Conservation (phyloP, 441 rosid species). For the Syzygium syzygioides region DNA sequence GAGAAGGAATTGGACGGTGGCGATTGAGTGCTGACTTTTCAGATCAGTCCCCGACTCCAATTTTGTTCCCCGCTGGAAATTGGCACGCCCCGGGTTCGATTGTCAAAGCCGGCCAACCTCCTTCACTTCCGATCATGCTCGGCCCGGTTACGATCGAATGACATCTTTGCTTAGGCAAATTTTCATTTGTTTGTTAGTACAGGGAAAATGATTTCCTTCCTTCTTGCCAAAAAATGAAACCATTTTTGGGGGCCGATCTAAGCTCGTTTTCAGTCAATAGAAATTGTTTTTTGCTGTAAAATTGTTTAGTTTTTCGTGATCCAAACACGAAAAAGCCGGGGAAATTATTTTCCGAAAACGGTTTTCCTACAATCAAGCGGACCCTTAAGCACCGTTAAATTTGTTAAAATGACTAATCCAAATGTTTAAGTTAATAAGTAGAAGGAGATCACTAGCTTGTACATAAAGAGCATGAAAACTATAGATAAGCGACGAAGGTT, state of each 20-base stretch:
- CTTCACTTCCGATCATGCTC: not conserved
- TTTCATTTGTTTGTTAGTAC: not conserved
- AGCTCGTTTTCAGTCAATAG: not conserved
- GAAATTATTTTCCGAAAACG: not conserved
- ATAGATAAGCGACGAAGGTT: rapidly evolving
- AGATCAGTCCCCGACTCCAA: not conserved
- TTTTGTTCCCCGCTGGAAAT: not conserved
- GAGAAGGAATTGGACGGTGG: not conserved
- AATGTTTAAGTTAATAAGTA: not conserved
- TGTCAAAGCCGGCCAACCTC: not conserved
- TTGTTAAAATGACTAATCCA: not conserved
- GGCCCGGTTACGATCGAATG: not conserved
- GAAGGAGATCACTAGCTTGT: not conserved
- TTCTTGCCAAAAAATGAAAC: rapidly evolving
- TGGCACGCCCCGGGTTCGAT: not conserved
- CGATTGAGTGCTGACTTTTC: not conserved
- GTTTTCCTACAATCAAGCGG: not conserved
- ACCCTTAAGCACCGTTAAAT: not conserved
- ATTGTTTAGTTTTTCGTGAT: too few species aligned
- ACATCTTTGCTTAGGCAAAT: not conserved
- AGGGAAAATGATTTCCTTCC: not conserved
- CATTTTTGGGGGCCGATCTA: rapidly evolving
- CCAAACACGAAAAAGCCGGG: not conserved
- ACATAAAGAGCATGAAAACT: not conserved
- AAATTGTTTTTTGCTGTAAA: too few species aligned